Evolutionary conservation across 106 monocot species (phyloP), one percentile per base, ranked within the genome.

Genomic region (Cymbidium sinense): DNA sequence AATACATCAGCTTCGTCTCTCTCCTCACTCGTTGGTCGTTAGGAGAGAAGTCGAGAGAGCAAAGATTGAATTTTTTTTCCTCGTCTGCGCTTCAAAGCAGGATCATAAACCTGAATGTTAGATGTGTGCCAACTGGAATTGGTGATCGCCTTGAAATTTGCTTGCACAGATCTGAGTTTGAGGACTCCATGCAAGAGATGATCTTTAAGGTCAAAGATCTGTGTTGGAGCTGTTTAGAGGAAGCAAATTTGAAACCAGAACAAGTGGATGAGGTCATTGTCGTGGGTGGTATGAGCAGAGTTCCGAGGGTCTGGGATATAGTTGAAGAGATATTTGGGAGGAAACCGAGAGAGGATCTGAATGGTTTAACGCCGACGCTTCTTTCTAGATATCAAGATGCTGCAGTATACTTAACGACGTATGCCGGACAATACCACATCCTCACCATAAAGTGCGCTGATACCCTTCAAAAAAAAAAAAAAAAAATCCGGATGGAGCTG

Each of bases 201-300:
- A 89, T 89, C 73, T 86, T 86, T n/a, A 83, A 86, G 51, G 86
- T 86, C 23, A 83, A 61, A 54, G 77, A 69, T 34, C 89, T 86
- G 10, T 89, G 89, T 64, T 86, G 81, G 70, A 89, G 72, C 50
- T 89, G 89, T 52, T 74, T 89, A 76, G 86, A 89, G 64, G 89
- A 89, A 84, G 89, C 89, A 43, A 77, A 81, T 25, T 79, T 86
- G 69, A 79, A 78, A 0, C 50, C 55, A 5, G 86, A 89, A 50
- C 83, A 89, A 50, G 86, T 89, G 64, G 89, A 89, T 81, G 89
- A 89, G 62, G 89, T 89, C 74, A 86, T 89, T 89, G 77, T 89
- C 1, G 89, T 89, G 27, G 89, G 89, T 79, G 89, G 89, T 12
- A 89, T 89, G 89, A 89, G 86, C 17, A 80, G 89, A 34, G 89